phyloP scores from a whole-genome alignment of 2,329 filamentous ascomycete species.

The Setomelanomma holmii region DNA sequence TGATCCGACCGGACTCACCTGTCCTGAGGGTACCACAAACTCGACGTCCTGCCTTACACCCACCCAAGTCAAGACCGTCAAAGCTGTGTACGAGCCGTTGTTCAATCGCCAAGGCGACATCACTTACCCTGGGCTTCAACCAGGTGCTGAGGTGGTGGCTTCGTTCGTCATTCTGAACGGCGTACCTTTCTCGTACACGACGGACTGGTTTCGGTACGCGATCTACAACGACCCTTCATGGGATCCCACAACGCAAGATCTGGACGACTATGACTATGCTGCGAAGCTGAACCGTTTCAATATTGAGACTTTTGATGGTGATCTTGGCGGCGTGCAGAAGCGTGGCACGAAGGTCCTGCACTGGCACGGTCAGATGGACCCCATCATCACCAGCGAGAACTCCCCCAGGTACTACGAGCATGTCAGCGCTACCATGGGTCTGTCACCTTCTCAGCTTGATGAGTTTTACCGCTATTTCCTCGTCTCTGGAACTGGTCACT shows the following conservation, averaged over 20 bases:
- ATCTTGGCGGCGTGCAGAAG: slow-evolving; percentile 45
- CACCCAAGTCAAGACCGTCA: slow-evolving; percentile 54
- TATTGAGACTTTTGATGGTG: slow-evolving; percentile 53
- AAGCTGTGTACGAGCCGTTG: slow-evolving; percentile 52
- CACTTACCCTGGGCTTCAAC: slow-evolving; percentile 60
- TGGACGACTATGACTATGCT: slow-evolving; percentile 52
- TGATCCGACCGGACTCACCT: slow-evolving; percentile 50
- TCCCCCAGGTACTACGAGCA: slow-evolving; percentile 59
- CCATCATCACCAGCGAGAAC: slow-evolving; percentile 54
- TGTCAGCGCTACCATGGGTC: slow-evolving; percentile 53
- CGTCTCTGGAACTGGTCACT: slow-evolving; percentile 62
- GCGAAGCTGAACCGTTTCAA: slow-evolving; percentile 46
- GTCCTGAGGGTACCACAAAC: slow-evolving; percentile 34
- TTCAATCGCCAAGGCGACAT: slow-evolving; percentile 53
- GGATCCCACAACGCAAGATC: slow-evolving; percentile 48
- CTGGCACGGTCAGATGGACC: slow-evolving; percentile 55
- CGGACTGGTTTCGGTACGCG: slow-evolving; percentile 59
- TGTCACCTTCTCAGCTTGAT: slow-evolving; percentile 45
- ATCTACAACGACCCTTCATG: slow-evolving; percentile 56
- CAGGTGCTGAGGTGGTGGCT: slow-evolving; percentile 54
- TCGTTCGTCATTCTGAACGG: slow-evolving; percentile 50
- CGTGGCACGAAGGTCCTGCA: slow-evolving; percentile 57
- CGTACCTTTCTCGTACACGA: slow-evolving; percentile 51
- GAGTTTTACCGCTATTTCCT: slow-evolving; percentile 60
- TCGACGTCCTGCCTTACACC: slow-evolving; percentile 54